phyloP scores from a whole-genome alignment of 169 alveolate genomes.

The Babesia caballi region DNA sequence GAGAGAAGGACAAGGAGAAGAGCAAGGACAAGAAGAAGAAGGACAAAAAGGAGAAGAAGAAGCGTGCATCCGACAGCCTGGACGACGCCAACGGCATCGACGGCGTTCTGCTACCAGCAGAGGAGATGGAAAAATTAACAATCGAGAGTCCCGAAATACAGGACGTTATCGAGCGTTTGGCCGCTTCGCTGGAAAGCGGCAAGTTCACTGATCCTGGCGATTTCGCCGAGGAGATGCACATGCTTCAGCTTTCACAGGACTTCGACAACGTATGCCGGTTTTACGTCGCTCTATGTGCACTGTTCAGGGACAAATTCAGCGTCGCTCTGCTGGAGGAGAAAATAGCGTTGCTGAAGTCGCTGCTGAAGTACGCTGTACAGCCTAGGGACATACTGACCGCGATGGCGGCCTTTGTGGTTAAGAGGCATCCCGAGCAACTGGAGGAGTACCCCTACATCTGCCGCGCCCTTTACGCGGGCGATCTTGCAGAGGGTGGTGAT shows the following conservation, averaged over 20 bases:
- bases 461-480: slow-evolving; percentile 78
- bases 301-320: slow-evolving; percentile 63
- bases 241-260: slow-evolving; percentile 87
- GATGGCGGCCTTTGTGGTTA: slow-evolving; percentile 76
- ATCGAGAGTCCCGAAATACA: slow-evolving; percentile 77
- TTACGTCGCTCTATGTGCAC: slow-evolving; percentile 74
- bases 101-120: slow-evolving; percentile 30
- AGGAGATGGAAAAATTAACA: slow-evolving; percentile 63
- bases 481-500: slow-evolving; percentile 76
- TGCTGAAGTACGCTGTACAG: slow-evolving; percentile 72
- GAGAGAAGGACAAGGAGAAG: slow-evolving; percentile 51
- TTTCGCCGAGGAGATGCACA: slow-evolving; percentile 84
- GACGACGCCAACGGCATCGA: slow-evolving; percentile 16
- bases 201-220: slow-evolving; percentile 70
- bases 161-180: slow-evolving; percentile 81
- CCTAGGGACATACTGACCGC: slow-evolving; percentile 77
- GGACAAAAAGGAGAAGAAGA: slow-evolving; percentile 43
- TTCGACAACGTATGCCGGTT: slow-evolving; percentile 81
- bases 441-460: slow-evolving; percentile 77
- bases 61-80: slow-evolving; percentile 6
- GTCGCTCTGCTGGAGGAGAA: slow-evolving; percentile 60
- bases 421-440: slow-evolving; percentile 67
- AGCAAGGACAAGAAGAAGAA: slow-evolving; percentile 46
- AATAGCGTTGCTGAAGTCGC: slow-evolving; percentile 66
- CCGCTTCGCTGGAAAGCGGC: slow-evolving; percentile 60